Conservation (phyloP, 345 rosid species). For the Hevea brasiliensis region DNA sequence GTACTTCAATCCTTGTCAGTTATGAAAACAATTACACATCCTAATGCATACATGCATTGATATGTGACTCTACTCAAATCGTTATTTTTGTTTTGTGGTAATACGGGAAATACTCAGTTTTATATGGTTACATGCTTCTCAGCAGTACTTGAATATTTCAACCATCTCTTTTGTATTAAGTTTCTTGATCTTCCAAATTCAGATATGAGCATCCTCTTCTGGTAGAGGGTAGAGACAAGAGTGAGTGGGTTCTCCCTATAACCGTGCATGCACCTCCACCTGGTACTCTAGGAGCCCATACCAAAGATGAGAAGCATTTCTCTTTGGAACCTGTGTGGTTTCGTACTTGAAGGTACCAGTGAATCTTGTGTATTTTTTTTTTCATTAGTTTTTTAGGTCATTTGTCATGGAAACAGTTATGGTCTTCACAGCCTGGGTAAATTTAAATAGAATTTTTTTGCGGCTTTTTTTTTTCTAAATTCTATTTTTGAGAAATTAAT, state of each 20-base stretch:
- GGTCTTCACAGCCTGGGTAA: not conserved
- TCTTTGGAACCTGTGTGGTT: constrained; percentile 76
- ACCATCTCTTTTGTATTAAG: not conserved
- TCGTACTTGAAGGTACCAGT: constrained; percentile 44
- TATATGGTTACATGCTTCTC: not conserved
- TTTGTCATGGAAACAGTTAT: not conserved
- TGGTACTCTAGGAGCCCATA: constrained; percentile 45
- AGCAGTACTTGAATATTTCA: not conserved
- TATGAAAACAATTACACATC: not conserved
- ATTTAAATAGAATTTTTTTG: not conserved
- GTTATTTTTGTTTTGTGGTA: not conserved
- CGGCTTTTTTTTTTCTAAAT: not conserved
- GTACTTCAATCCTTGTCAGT: not conserved
- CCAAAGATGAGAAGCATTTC: constrained; percentile 56
- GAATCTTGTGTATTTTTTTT: not conserved
- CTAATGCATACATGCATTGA: not conserved
- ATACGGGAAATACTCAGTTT: not conserved
- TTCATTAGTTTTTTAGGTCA: not conserved
- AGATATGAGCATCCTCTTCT: constrained; percentile 94
- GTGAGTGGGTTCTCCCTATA: constrained; percentile 95
- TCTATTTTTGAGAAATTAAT: not conserved
- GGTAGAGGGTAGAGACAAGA: constrained; percentile 72
- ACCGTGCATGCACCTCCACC: constrained; percentile 88
- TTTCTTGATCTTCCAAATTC: constrained; percentile 22
- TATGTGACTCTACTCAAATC: not conserved